Percentiles rank a stretch among this genome's conserved stretches.
These are phyloP conservation scores for Solanum ahanhuiri DNA, from an alignment of 257 asterid species.

Conservation along the genomic window DNA sequence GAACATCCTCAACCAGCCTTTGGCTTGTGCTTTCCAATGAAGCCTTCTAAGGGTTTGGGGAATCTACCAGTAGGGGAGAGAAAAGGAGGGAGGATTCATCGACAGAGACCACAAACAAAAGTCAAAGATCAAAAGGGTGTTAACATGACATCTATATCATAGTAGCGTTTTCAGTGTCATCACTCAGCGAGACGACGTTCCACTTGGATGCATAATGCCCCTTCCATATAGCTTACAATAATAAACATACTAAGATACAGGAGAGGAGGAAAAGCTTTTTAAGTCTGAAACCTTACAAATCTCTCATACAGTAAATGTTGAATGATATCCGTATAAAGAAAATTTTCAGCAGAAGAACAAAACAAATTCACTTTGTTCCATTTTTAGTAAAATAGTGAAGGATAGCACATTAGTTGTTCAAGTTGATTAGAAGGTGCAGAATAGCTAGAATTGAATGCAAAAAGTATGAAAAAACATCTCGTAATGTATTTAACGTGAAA, in stretches of 20 bases:
- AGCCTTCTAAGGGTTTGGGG: not conserved
- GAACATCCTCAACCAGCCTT: not conserved
- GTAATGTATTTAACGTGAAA: not conserved
- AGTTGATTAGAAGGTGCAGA: not conserved
- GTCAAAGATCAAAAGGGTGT: not conserved
- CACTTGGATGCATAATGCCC: not conserved
- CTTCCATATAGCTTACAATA: not conserved
- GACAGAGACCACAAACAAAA: not conserved
- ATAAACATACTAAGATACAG: not conserved
- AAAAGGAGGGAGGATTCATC: not conserved
- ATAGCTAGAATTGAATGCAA: not conserved
- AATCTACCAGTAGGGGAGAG: not conserved
- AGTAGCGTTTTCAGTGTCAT: not conserved
- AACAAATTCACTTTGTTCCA: not conserved
- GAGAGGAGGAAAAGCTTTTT: not conserved
- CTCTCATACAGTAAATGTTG: not conserved
- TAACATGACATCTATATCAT: not conserved
- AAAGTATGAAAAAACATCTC: not conserved
- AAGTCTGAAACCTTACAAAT: not conserved
- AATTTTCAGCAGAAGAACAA: not conserved
- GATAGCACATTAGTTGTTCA: not conserved
- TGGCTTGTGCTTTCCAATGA: not conserved
- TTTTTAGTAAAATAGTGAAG: not conserved
- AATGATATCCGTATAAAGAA: not conserved
- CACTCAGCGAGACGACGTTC: not conserved